Conservation (phyloP, 768 basidiomycete genomes). For the Kondoa subrosea region DNA sequence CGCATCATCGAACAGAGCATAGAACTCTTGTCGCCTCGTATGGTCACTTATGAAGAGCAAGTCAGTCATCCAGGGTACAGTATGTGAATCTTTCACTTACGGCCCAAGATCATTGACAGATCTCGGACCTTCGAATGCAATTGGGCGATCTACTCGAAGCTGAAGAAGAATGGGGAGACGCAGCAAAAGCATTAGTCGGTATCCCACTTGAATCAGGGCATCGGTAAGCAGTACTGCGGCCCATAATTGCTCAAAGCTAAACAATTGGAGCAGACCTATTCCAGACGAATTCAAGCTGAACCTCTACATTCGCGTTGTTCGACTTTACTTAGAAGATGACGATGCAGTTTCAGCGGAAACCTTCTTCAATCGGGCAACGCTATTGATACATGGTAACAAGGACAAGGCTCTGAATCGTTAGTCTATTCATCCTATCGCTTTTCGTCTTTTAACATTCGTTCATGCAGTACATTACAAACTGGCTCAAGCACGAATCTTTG, state of each 20-base stretch:
- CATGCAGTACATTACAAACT: constrained; percentile 56
- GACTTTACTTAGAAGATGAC: constrained; percentile 84
- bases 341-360: constrained; percentile 96
- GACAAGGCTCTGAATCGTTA: constrained; percentile 53
- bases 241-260: constrained; percentile 3
- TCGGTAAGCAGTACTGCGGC: constrained; percentile 42
- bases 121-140: constrained; percentile 63
- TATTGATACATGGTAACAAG: constrained; percentile 60
- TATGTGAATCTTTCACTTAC: background rate
- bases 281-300: constrained; percentile 72
- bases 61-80: no score
- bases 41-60: constrained; percentile 91
- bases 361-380: constrained; percentile 87
- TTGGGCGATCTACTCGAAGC: constrained; percentile 76
- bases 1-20: constrained; percentile 61
- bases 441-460: constrained; percentile 3
- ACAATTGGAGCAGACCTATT: constrained; percentile 41
- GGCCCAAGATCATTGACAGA: constrained; percentile 38
- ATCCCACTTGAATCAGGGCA: constrained; percentile 80
- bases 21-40: constrained; percentile 50
- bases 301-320: constrained; percentile 83
- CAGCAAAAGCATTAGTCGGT: constrained; percentile 77
- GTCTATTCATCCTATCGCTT: background rate
- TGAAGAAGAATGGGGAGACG: constrained; percentile 85
- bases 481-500: constrained; percentile 84